phyloP scores from a whole-genome alignment of 371 early-diverging fungal species.

The Fennellomyces sp. region DNA sequence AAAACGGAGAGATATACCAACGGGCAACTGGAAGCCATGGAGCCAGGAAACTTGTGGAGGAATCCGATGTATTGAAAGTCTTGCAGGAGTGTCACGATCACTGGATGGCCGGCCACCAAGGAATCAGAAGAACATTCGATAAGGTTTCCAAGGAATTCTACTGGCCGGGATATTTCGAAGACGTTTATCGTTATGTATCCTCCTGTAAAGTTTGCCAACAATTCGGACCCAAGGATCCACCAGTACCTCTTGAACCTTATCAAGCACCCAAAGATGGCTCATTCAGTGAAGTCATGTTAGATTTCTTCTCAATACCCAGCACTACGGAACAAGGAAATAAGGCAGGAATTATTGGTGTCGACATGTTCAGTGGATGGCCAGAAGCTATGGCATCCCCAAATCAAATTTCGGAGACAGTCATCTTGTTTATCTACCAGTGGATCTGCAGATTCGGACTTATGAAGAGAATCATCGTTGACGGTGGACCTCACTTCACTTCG shows the following conservation, averaged over 20 bases:
- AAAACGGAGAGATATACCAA: background rate
- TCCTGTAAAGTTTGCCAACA: background rate
- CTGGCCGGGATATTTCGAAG: background rate
- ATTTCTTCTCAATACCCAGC: background rate
- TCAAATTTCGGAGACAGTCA: background rate
- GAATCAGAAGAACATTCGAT: background rate
- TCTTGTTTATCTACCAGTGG: background rate
- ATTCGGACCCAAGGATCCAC: background rate
- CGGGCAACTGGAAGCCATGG: background rate
- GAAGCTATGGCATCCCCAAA: background rate
- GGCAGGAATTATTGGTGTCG: background rate
- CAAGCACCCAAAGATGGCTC: background rate
- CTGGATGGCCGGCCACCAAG: background rate
- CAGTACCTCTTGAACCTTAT: background rate
- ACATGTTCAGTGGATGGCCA: background rate
- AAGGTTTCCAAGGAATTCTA: background rate
- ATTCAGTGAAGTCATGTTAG: background rate
- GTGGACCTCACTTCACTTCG: background rate
- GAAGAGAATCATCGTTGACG: background rate
- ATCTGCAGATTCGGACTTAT: background rate
- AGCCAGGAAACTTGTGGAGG: background rate
- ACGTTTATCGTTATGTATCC: background rate
- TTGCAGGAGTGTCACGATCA: background rate
- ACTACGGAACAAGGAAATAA: background rate
- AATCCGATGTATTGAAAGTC: background rate